Evolutionary conservation across 495 filamentous ascomycete species (phyloP), one percentile per base, ranked within the genome.

Genomic region (Podospora pseudopauciseta): DNA sequence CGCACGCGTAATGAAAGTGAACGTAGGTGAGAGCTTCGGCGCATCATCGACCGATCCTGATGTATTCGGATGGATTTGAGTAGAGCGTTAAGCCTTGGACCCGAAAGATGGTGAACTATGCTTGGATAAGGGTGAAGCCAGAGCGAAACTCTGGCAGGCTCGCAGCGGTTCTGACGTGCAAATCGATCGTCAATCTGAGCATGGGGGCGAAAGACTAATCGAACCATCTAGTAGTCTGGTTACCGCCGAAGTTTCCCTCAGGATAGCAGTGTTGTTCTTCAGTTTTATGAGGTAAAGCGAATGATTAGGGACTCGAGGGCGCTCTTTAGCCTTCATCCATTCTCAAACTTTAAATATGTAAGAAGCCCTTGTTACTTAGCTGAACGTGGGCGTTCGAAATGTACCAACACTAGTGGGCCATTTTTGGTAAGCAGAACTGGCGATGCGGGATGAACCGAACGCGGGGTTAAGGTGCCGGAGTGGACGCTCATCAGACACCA

Each of bases 251-350:
- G 86, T 88, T 88, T 89, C 85, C 85, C 85, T 89, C 83, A 89
- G 86, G 84, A 89, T 89, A 89, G 86, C 85, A 89, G 86, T 87
- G 85, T 86, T 84, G 83, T 84, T 80, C 67, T 83, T 87, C 83
- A 88, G 86, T 87, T n/a, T 88, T 88, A 89, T 89, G 85, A 88
- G 86, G 87, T 89, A 89, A 89, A 88, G 87, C 86, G 85, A 89
- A 89, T 89, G 84, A 89, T 89, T 88, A 89, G 86, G n/a, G 86
- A 87, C 85, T 84, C 87, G 86, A 85, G 85, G 86, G 87, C 84
- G 86, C 82, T 82, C 85, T 89, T 82, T 88, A 68, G 84, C 86
- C 85, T 88, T 88, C 84, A 89, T 86, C 84, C 86, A 89, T 88
- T 88, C 86, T 89, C 84, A 86, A 89, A 88, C 86, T 88, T 89